Evolutionary conservation across 371 early-diverging fungal species (phyloP).

Genomic region (Batkoa obscura): DNA sequence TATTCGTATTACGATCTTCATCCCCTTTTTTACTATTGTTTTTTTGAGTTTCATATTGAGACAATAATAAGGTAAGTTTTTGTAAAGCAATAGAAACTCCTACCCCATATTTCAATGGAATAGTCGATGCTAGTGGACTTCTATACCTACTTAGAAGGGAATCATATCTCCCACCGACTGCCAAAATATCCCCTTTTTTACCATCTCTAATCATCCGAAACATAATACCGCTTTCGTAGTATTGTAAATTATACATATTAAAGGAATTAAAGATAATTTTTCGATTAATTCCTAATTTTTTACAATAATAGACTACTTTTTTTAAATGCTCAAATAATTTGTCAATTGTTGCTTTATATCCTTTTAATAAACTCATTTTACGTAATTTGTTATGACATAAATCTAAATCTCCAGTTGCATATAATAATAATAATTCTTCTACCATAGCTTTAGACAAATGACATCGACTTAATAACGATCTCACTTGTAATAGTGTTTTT

Average conservation of each 20-base stretch:
- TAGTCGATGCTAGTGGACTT: constrained; percentile 16
- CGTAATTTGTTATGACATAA: constrained; percentile 26
- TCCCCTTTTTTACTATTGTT: constrained; percentile 26
- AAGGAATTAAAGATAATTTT: constrained; percentile 44
- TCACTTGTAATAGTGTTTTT: constrained; percentile 34
- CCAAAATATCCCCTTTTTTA: constrained; percentile 52
- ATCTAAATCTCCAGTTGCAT: constrained; percentile 32
- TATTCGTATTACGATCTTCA: constrained; percentile 31
- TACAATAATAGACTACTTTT: constrained; percentile 21
- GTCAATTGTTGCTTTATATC: constrained; percentile 21
- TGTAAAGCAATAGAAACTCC: constrained; percentile 67
- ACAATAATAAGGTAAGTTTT: constrained; percentile 42
- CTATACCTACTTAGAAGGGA: constrained; percentile 32
- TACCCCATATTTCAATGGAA: constrained; percentile 21
- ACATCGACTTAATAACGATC: constrained; percentile 29
- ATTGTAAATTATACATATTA: constrained; percentile 43
- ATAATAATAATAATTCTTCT: constrained; percentile 43
- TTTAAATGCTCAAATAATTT: constrained; percentile 27
- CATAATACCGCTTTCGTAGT: constrained; percentile 48
- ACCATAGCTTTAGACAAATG: constrained; percentile 34
- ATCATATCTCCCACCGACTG: constrained; percentile 73
- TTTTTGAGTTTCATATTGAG: constrained; percentile 41
- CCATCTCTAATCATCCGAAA: constrained; percentile 48
- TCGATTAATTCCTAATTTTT: constrained; percentile 37
- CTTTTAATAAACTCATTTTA: constrained; percentile 26